A percentile compares a stretch with the other conserved stretches of the same genome.
Conservation (phyloP, 2,329 filamentous ascomycete species). For the Ilyonectria mors-panacis region DNA sequence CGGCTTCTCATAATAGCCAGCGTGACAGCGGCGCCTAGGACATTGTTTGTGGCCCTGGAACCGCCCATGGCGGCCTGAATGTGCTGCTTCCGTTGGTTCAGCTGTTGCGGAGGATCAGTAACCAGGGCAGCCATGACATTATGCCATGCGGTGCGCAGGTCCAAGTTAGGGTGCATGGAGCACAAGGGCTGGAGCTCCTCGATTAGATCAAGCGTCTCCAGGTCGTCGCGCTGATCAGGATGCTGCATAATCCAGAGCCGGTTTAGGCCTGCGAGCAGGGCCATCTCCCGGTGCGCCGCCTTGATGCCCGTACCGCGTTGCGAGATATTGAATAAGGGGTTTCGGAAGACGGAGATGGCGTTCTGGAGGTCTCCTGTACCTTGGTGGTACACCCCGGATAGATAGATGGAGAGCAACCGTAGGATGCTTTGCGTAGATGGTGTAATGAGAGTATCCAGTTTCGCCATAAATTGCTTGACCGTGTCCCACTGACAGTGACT, state of each 20-base stretch:
- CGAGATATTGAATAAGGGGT: slow-evolving; percentile 67
- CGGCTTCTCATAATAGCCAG: slow-evolving; percentile 88
- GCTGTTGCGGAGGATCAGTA: slow-evolving; percentile 73
- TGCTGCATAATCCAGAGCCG: slow-evolving; percentile 81
- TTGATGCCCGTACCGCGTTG: slow-evolving; percentile 56
- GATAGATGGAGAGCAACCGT: slow-evolving; percentile 74
- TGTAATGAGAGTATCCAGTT: slow-evolving; percentile 63
- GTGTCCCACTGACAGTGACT: slow-evolving; percentile 79
- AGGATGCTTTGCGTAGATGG: slow-evolving; percentile 59
- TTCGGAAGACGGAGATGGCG: slow-evolving; percentile 78
- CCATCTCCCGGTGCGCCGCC: slow-evolving; percentile 73
- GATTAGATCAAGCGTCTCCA: slow-evolving; percentile 72
- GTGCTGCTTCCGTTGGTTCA: slow-evolving; percentile 84
- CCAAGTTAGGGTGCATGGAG: slow-evolving; percentile 77
- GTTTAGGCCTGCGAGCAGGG: slow-evolving; percentile 78
- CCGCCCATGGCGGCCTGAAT: slow-evolving; percentile 81
- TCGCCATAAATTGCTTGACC: slow-evolving; percentile 71
- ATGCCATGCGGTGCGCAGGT: slow-evolving; percentile 84
- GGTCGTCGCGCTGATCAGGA: slow-evolving; percentile 68
- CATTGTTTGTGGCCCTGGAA: slow-evolving; percentile 79
- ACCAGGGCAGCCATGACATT: slow-evolving; percentile 79
- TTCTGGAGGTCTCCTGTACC: slow-evolving; percentile 79
- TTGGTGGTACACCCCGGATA: slow-evolving; percentile 83
- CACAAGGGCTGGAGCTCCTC: slow-evolving; percentile 78
- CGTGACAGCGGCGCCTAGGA: slow-evolving; percentile 85